Base-by-base conservation (phyloP, 495 filamentous ascomycete genomes). In the Rhizodiscina lignyota region DNA sequence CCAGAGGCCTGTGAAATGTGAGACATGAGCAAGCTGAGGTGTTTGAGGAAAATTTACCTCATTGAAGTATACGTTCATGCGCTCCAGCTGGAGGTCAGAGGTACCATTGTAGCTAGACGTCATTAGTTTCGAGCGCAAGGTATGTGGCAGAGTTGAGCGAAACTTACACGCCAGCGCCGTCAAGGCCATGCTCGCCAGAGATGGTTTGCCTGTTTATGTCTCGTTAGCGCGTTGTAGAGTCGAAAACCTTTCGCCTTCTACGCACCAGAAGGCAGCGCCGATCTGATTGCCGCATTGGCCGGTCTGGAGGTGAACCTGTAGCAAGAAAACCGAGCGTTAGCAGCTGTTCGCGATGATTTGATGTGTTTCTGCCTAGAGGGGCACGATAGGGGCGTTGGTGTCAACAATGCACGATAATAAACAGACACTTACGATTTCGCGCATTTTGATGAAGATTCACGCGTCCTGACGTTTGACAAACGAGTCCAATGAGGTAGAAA, bases 1-100 rank as follows among this genome's bases (percentile, higher is more conserved):
- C 76, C 76, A 48, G 77, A 79, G 41, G 83, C 91, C 87, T 96
- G 43, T 20, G 13, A 10, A 32, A 21, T 37, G 41, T 41, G 23
- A 44, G 49, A 45, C 13, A 52, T 36, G 18, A 35, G 36, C 2
- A 34, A 31, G 18, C 21, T 18, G 15, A 13, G 5, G 26, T 29
- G 12, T 34, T 22, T 39, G 21, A 10, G 22, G 19, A 16, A 17
- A 41, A 60, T 67, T 37, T 60, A 94, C 87, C 80, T 96, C 83
- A 68, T 94, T 99, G 76, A 99, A 99, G 77, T 99, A 99, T 61
- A 99, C 89, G 67, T 86, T 99, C 87, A 99, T 94, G 55, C 89
- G 87, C 78, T 99, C 89, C 42, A 94, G 71, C 71, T 99, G 89
- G 57, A 99, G 85, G 63, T 96, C 89, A 35, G 87, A 94, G 44